Base-by-base conservation (phyloP, 176 grass and related monocot genomes). In the Carex scoparia region DNA sequence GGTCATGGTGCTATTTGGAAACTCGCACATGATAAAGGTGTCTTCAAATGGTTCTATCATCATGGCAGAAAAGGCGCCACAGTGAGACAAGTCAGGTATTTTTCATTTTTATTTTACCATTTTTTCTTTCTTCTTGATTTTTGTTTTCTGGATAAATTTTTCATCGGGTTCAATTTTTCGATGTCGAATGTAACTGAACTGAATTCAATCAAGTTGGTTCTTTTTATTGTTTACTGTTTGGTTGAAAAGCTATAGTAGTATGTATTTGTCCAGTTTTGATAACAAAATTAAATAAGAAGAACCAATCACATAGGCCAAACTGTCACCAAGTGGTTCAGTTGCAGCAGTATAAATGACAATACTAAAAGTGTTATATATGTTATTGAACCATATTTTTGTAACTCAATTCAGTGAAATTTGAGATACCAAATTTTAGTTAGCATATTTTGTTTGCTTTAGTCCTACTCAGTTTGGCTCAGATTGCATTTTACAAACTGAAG, bases 1-100 rank as follows among this genome's bases (percentile, higher is more conserved):
- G 93, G 93, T 76, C 93, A 98, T 94, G 95, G 95, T 37, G 91
- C 91, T 82, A 88, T 98, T 84, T 98, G 95, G 95, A 98, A 98
- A 80, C 95, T 98, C 81, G 95, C 95, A 83, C 79, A 84, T 58
- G 93, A 93, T 69, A 93, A 88, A 90, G 91, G 95, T 79, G 74
- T 95, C 88, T 94, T 95, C 64, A 79, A 89, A 61, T 98, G 95
- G 95, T 90, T 98, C 84, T 91, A 87, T 81, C 7, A 2, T 49
- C 69, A 90, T 85, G 91, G 91, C 38, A 93, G 95, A 90, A 98
- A 95, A 92, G 95, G 93, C 83, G 95, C 93, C 79, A 98, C 95
- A 27, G 85, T 98, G 75, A 88, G 95, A 18, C 95, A 98, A 98
- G 91, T 98, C 91, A 98, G 95, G 95, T 98, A 87, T 62, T 61